These are phyloP conservation scores for Pseudopyrenochaeta lycopersici DNA, from an alignment of 2,329 filamentous ascomycete species.

Conservation along the genomic window DNA sequence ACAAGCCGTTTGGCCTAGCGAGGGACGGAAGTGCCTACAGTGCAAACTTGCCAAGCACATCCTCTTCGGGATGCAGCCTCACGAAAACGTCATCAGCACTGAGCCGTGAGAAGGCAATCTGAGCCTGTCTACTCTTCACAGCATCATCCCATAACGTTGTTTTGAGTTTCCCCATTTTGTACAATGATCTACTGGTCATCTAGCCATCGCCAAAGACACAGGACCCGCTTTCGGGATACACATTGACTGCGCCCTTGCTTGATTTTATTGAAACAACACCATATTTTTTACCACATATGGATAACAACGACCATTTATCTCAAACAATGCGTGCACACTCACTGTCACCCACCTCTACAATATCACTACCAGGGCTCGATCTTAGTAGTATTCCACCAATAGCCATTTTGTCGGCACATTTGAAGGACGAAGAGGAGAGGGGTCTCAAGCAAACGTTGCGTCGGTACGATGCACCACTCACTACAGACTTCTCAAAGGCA, in stretches of 20 bases:
- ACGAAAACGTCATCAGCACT: slow-evolving; percentile 24
- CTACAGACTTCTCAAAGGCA: slow-evolving; percentile 76
- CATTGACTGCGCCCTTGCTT: slow-evolving; percentile 41
- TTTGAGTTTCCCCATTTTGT: slow-evolving; percentile 8
- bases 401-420: slow-evolving; percentile 76
- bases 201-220: slow-evolving; percentile 22
- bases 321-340: slow-evolving; percentile 26
- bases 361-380: slow-evolving; percentile 39
- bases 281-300: slow-evolving; percentile 27
- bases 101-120: not conserved
- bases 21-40: slow-evolving; percentile 8
- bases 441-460: slow-evolving; percentile 71
- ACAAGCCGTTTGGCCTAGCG: not conserved
- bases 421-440: slow-evolving; percentile 70
- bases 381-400: slow-evolving; percentile 67
- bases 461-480: slow-evolving; percentile 65
- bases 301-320: slow-evolving; percentile 29
- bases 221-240: slow-evolving; percentile 32
- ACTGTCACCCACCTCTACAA: slow-evolving; percentile 25
- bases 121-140: not conserved
- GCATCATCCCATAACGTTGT: slow-evolving; percentile 4
- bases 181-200: slow-evolving; percentile 27
- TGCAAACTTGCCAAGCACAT: slow-evolving; percentile 11
- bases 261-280: slow-evolving; percentile 28
- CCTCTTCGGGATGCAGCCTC: slow-evolving; percentile 9